phyloP scores from a whole-genome alignment of 805 yeast genomes.

The Candida oleophila region DNA sequence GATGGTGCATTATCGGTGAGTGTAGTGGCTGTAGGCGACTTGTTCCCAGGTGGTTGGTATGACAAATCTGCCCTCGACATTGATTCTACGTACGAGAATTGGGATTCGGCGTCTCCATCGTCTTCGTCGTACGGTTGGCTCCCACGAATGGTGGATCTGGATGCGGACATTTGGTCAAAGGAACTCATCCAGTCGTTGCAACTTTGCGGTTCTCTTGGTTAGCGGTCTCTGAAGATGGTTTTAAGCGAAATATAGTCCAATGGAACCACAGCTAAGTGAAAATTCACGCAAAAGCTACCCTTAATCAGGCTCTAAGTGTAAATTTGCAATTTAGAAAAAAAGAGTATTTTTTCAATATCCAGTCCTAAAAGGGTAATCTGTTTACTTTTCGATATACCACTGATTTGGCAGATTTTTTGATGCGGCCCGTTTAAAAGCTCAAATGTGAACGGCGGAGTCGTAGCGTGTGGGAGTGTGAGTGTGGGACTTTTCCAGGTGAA shows the following conservation, averaged over 20 bases:
- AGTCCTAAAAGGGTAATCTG: neutral
- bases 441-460: neutral
- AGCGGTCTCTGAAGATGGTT: neutral
- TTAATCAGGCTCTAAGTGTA: too few relatives aligned
- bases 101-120: slow-evolving; percentile 1
- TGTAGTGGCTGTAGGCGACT: slow-evolving; percentile 7
- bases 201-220: neutral
- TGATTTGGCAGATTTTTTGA: neutral
- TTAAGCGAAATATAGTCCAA: neutral
- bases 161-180: neutral
- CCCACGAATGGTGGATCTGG: neutral
- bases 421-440: neutral
- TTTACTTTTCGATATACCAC: neutral
- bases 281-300: too few relatives aligned
- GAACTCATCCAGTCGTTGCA: neutral
- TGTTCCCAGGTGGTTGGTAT: slow-evolving; percentile 4
- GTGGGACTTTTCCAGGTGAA: neutral
- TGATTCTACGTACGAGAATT: slow-evolving; percentile 2
- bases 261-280: too few relatives aligned
- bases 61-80: slow-evolving; percentile 6
- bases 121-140: neutral
- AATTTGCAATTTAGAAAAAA: too few relatives aligned
- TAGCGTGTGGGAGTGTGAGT: neutral
- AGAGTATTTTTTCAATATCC: neutral
- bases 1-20: neutral